phyloP scores from a whole-genome alignment of 2,329 filamentous ascomycete genomes.

The Penicillium brevicompactum region DNA sequence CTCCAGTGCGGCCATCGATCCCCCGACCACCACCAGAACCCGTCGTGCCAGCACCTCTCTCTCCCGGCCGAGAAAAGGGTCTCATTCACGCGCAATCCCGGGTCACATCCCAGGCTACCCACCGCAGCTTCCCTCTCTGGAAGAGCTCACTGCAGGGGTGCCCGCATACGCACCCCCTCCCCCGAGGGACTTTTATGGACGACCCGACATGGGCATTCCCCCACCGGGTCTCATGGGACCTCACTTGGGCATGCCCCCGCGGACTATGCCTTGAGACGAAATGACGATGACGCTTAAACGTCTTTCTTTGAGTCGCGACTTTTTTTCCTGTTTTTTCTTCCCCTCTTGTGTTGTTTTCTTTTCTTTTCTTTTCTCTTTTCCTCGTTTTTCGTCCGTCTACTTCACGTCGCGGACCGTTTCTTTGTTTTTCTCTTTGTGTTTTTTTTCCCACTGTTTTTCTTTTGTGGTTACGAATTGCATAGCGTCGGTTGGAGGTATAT shows the following conservation, averaged over 20 bases:
- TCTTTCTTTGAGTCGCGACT: conserved; percentile 26
- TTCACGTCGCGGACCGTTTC: not conserved
- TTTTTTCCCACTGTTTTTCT: not conserved
- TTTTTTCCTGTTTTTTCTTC: not conserved
- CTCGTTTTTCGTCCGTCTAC: not conserved
- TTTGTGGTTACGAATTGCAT: conserved; percentile 41
- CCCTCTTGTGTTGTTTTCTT: not conserved
- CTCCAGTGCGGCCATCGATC: conserved; percentile 59
- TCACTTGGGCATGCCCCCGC: conserved; percentile 37
- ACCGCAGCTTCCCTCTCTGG: conserved; percentile 46
- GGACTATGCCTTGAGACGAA: conserved; percentile 36
- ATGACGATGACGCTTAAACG: conserved; percentile 26
- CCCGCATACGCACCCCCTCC: conserved; percentile 46
- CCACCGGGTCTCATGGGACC: conserved; percentile 35
- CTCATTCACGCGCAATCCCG: conserved; percentile 39
- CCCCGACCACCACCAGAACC: conserved; percentile 33
- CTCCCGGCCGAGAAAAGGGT: conserved; percentile 43
- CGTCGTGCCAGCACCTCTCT: conserved; percentile 43
- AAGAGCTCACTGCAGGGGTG: conserved; percentile 50
- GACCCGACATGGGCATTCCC: conserved; percentile 33
- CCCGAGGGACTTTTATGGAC: conserved; percentile 39
- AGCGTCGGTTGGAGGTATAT: conserved; percentile 40
- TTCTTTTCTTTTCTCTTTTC: not conserved
- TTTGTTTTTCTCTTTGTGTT: not conserved
- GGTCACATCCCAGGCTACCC: conserved; percentile 26